Percentiles rank a stretch among this genome's conserved stretches.
phyloP scores from a whole-genome alignment of 1,284 basidiomycete genomes.

The Cutaneotrichosporon sp. region DNA sequence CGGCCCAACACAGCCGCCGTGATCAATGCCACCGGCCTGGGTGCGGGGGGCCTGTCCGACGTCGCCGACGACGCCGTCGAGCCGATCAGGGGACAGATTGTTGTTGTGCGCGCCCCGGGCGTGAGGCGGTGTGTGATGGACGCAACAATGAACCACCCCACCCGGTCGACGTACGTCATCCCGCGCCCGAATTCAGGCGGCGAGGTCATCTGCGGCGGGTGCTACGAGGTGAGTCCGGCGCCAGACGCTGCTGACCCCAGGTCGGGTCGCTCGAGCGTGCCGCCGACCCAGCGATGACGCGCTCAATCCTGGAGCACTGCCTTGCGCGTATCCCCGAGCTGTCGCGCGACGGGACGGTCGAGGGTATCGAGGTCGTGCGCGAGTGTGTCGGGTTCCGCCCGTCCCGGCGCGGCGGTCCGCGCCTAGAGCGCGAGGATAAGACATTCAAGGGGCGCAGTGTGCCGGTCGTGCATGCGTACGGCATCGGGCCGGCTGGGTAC shows the following conservation, averaged over 20 bases:
- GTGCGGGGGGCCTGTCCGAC: conserved; percentile 12
- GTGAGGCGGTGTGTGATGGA: conserved; percentile 23
- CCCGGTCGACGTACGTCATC: conserved; percentile 22
- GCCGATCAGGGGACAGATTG: conserved; percentile 21
- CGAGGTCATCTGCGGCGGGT: conserved; percentile 22
- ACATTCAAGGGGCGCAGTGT: neutral
- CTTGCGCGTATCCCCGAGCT: conserved; percentile 20
- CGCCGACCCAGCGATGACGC: conserved; percentile 11
- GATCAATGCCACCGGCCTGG: conserved; percentile 17
- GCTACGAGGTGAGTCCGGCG: conserved; percentile 16
- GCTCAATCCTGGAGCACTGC: conserved; percentile 18
- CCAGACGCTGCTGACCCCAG: neutral
- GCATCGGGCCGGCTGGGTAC: conserved; percentile 37
- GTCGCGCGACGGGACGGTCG: conserved; percentile 12
- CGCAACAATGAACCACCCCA: conserved; percentile 10
- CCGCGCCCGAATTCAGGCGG: conserved; percentile 20
- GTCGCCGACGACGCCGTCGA: conserved; percentile 16
- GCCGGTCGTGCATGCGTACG: conserved; percentile 26
- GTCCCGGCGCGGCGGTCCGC: conserved; percentile 13
- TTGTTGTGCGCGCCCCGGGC: conserved; percentile 15
- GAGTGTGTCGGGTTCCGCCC: conserved; percentile 23
- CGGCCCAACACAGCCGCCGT: conserved; percentile 3
- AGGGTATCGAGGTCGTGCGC: conserved; percentile 20
- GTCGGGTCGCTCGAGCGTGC: conserved; percentile 14
- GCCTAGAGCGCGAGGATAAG: conserved; percentile 16